Base-by-base conservation (phyloP, 2,329 filamentous ascomycete species). In the Emmonsiellopsis sp. region DNA sequence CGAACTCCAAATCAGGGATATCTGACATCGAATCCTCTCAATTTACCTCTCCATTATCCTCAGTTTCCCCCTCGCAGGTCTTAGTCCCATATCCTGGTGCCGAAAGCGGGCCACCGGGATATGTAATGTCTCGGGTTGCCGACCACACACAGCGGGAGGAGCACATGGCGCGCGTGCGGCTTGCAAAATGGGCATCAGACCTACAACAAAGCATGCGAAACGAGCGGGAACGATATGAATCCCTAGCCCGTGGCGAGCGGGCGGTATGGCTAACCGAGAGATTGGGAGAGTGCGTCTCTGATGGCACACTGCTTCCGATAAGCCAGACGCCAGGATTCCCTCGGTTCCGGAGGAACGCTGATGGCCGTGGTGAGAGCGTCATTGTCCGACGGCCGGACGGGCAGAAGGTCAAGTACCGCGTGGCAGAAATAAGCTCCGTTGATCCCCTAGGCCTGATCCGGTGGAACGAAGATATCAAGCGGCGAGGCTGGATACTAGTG, bases 181-280 rank as follows among this genome's bases (percentile, higher is more conserved):
- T 94, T 14, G 86, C 85, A 1, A 87, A 86, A 63, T 95, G 89
- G 89, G 88, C 89, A 0, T 79, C 83, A 6, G 87, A 93, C 61
- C 75, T 95, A 0, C 88, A 94, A 65, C 81, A 82, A 53, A 88
- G 85, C 62, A 74, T 93, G 1, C 79, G 83, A 32, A 85, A 84
- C 54, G 88, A 93, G 65, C 79, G 83, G n/a, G 79, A 81, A 32
- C 74, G 82, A 58, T 91, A 84, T 56, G 83, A 86, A 56, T 73
- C 78, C 6, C 71, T 87, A 0, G 78, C 80, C 3, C 75, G 78
- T 21, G 78, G 76, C 21, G 82, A 90, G 64, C 73, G 85, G 37
- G 82, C 83, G 3, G 73, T 83, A 32, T 90, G 86, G 86, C 74
- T 88, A 34, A 83, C 81, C 0, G 80, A 86, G 63, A 73, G 76